A percentile compares a stretch with the other conserved stretches of the same genome.
phyloP scores from a whole-genome alignment of 2,329 filamentous ascomycete species.

The Alternaria gaisen region DNA sequence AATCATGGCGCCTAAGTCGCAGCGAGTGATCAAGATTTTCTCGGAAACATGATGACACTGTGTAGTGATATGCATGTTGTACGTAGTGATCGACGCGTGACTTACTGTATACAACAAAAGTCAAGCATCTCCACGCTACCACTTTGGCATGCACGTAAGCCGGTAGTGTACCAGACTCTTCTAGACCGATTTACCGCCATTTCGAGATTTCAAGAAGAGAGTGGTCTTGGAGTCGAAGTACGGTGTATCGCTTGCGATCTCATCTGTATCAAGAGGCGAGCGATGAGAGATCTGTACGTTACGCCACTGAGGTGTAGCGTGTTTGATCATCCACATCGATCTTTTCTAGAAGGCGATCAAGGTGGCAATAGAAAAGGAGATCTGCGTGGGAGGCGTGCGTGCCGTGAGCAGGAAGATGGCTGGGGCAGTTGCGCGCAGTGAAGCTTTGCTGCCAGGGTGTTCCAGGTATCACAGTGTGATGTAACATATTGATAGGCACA shows the following conservation, averaged over 20 bases:
- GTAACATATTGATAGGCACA: conserved; percentile 1
- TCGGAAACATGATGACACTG: background rate
- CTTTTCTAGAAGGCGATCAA: background rate
- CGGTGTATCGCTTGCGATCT: background rate
- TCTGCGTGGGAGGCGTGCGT: background rate
- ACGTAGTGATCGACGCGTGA: conserved; percentile 1
- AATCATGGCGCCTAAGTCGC: background rate
- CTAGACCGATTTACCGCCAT: background rate
- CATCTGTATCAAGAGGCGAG: conserved; percentile 1
- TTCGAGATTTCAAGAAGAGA: background rate
- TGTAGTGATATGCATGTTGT: background rate
- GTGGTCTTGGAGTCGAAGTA: conserved; percentile 3
- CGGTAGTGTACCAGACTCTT: conserved; percentile 4
- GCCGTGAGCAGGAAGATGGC: background rate
- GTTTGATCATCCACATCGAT: conserved; percentile 3
- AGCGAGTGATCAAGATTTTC: background rate
- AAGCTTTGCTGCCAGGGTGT: background rate
- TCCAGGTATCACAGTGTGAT: conserved; percentile 2
- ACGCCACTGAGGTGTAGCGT: conserved; percentile 3
- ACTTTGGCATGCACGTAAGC: conserved; percentile 9
- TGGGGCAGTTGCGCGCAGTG: background rate
- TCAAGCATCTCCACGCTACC: background rate
- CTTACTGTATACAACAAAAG: background rate
- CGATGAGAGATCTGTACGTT: background rate
- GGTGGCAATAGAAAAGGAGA: background rate